Evolutionary conservation across 192 early-diverging fungal genomes (phyloP).

Genomic region (Oehlia diaphana): DNA sequence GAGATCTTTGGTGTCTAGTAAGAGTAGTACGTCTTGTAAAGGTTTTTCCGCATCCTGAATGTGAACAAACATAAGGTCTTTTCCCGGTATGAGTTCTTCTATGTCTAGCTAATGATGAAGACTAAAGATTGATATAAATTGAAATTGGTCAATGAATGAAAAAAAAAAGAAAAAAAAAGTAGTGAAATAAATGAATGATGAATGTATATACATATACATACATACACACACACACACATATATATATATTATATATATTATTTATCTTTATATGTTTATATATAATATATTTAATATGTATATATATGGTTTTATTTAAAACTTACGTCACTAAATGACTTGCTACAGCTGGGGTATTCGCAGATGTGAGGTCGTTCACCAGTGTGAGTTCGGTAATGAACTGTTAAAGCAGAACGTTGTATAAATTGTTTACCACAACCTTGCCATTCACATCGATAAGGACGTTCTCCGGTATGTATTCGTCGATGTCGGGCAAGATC

Average conservation of each 20-base stretch:
- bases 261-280: neutral
- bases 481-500: constrained; percentile 57
- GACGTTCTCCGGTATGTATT: constrained; percentile 60
- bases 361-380: constrained; percentile 76
- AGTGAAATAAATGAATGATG: too few species aligned
- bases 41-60: constrained; percentile 68
- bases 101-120: constrained; percentile 74
- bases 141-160: too few species aligned
- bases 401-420: constrained; percentile 76
- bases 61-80: constrained; percentile 70
- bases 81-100: constrained; percentile 78
- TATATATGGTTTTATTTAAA: too few species aligned
- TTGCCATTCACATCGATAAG: constrained; percentile 50
- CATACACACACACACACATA: too few species aligned
- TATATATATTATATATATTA: too few species aligned
- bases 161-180: too few species aligned
- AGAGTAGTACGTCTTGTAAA: constrained; percentile 71
- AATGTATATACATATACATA: too few species aligned
- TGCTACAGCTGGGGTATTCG: constrained; percentile 67
- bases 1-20: constrained; percentile 49
- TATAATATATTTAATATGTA: too few species aligned
- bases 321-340: constrained; percentile 72
- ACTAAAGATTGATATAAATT: neutral
- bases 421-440: constrained; percentile 54
- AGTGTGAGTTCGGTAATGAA: constrained; percentile 78